Percentiles rank a stretch among this genome's conserved stretches.
These are phyloP conservation scores for Coemansia sp. DNA, from an alignment of 192 early-diverging fungal species.

Conservation along the genomic window DNA sequence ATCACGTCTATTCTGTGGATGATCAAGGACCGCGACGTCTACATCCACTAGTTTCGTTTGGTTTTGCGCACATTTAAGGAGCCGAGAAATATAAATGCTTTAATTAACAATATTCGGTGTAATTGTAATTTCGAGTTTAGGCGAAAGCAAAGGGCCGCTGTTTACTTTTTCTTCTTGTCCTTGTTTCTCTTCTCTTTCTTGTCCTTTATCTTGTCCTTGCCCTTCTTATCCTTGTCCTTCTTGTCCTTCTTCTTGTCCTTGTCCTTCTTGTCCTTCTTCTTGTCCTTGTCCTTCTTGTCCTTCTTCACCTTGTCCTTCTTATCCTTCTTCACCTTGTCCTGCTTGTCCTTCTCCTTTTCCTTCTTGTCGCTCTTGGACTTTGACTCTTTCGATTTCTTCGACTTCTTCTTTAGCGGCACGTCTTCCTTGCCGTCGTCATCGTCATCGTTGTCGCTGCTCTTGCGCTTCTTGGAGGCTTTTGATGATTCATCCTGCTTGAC, in stretches of 20 bases:
- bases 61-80: neutral
- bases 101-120: neutral
- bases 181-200: too few species aligned
- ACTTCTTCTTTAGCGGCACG: conserved; percentile 15
- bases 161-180: conserved; percentile 3
- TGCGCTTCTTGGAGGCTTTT: conserved; percentile 10
- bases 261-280: conserved; percentile 18
- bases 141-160: neutral
- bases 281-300: conserved; percentile 10
- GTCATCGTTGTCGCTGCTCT: neutral
- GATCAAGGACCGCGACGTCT: conserved; percentile 44
- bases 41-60: conserved; percentile 22
- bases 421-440: conserved; percentile 10
- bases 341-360: neutral
- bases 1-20: conserved; percentile 54
- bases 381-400: conserved; percentile 16
- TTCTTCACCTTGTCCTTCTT: conserved; percentile 13
- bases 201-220: too few species aligned
- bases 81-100: neutral
- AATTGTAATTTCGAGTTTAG: too few species aligned
- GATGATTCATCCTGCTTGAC: neutral
- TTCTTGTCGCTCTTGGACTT: conserved; percentile 15
- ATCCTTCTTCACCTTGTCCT: conserved; percentile 13
- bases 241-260: conserved; percentile 5
- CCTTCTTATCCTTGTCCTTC: neutral